Evolutionary conservation across 2,329 filamentous ascomycete genomes (phyloP).

Genomic region (Cryphonectria naterciae): DNA sequence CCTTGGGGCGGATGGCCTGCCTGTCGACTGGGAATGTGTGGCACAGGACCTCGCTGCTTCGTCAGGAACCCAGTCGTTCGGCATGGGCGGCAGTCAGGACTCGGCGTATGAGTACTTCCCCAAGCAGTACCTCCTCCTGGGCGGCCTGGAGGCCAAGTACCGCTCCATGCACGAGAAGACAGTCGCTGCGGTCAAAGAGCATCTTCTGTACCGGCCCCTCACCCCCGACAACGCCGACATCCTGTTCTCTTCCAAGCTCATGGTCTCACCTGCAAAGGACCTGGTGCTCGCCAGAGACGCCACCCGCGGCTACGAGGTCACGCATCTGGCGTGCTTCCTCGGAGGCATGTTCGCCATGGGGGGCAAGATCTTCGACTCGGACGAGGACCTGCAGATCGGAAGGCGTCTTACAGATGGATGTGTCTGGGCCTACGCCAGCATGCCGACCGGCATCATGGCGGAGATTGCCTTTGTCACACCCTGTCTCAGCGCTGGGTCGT

Average conservation of each 20-base stretch:
- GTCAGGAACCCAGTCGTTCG: constrained; percentile 52
- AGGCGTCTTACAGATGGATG: constrained; percentile 69
- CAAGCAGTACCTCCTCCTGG: constrained; percentile 76
- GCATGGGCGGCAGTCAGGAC: constrained; percentile 69
- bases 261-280: constrained; percentile 48
- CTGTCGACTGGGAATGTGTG: constrained; percentile 53
- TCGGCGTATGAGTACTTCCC: constrained; percentile 74
- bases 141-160: constrained; percentile 75
- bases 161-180: constrained; percentile 71
- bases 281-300: constrained; percentile 42
- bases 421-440: constrained; percentile 69
- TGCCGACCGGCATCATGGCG: constrained; percentile 67
- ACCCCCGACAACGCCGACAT: constrained; percentile 67
- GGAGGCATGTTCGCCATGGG: constrained; percentile 72
- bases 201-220: constrained; percentile 80
- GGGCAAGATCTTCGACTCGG: constrained; percentile 63
- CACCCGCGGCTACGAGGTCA: constrained; percentile 58
- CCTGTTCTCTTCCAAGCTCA: constrained; percentile 72
- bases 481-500: constrained; percentile 52
- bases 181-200: constrained; percentile 69
- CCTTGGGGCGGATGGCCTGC: constrained; percentile 41
- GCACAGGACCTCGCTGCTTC: constrained; percentile 61
- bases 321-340: constrained; percentile 69
- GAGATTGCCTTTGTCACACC: constrained; percentile 55
- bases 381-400: constrained; percentile 65